These are phyloP conservation scores for Capillidium heterosporum DNA, from an alignment of 371 early-diverging fungal genomes.

Conservation along the genomic window DNA sequence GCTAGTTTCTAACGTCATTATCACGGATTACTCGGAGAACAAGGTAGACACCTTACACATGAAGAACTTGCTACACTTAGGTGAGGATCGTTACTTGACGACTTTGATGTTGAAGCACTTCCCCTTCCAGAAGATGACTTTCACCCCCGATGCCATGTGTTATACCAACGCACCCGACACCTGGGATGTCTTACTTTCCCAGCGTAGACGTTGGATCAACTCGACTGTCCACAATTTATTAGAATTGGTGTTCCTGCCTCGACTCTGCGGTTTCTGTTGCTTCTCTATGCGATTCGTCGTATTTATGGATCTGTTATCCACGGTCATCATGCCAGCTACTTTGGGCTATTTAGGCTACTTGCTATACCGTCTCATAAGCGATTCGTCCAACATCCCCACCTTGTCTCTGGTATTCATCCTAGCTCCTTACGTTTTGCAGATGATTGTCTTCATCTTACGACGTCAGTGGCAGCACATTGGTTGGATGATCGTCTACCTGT, in stretches of 20 bases:
- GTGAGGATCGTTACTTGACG: conserved; percentile 86
- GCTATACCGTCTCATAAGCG: conserved; percentile 33
- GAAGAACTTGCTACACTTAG: conserved; percentile 72
- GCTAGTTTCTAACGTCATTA: conserved; percentile 74
- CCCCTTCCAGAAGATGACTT: conserved; percentile 87
- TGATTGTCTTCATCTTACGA: conserved; percentile 61
- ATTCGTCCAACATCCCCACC: conserved; percentile 33
- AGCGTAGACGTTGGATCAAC: conserved; percentile 97
- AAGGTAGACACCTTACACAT: conserved; percentile 94
- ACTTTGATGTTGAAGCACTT: conserved; percentile 97
- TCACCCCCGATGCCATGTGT: conserved; percentile 88
- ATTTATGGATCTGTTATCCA: conserved; percentile 80
- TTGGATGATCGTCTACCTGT: conserved; percentile 87
- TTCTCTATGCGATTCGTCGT: conserved; percentile 98
- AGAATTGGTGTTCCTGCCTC: conserved; percentile 70
- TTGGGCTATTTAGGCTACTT: conserved; percentile 67
- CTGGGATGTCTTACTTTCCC: conserved; percentile 87
- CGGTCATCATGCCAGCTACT: conserved; percentile 82
- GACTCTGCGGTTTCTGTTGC: conserved; percentile 93
- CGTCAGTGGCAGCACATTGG: conserved; percentile 84
- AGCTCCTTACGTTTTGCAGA: conserved; percentile 58
- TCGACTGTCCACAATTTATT: conserved; percentile 93
- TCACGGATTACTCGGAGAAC: conserved; percentile 90
- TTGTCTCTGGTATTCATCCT: conserved; percentile 22
- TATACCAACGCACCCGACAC: conserved; percentile 89